Conservation (phyloP, 1,139 yeast genomes). For the Candida tunisiensis region DNA sequence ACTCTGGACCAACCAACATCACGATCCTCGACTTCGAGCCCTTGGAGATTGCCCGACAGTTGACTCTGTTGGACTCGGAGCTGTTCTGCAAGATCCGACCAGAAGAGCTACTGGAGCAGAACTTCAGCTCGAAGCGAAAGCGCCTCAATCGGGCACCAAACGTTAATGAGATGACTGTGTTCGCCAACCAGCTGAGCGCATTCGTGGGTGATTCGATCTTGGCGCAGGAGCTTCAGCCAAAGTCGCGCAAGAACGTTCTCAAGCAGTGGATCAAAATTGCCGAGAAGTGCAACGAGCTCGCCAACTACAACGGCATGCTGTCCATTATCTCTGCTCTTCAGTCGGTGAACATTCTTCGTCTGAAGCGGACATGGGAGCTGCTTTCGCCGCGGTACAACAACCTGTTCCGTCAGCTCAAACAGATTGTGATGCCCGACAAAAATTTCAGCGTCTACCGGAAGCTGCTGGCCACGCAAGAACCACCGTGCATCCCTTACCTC, state of each 20-base stretch:
- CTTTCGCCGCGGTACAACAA: conserved; percentile 50
- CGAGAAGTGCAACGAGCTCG: conserved; percentile 58
- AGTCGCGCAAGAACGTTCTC: conserved; percentile 40
- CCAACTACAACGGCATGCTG: conserved; percentile 80
- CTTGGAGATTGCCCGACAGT: conserved; percentile 68
- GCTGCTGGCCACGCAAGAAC: conserved; percentile 41
- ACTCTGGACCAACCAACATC: background rate
- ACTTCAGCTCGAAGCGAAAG: conserved; percentile 49
- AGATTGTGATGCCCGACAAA: conserved; percentile 68
- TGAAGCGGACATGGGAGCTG: conserved; percentile 47
- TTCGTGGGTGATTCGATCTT: conserved; percentile 66
- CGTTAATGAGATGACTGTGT: conserved; percentile 47
- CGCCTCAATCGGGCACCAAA: conserved; percentile 50
- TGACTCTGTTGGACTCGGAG: conserved; percentile 63
- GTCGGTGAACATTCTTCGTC: conserved; percentile 60
- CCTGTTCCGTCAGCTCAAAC: conserved; percentile 47
- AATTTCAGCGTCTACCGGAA: conserved; percentile 64
- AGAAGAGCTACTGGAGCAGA: conserved; percentile 59
- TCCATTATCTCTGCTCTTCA: conserved; percentile 77
- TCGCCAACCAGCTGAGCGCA: conserved; percentile 67
- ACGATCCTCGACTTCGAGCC: conserved; percentile 53
- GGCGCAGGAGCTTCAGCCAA: conserved; percentile 21
- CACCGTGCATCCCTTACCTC: conserved; percentile 74
- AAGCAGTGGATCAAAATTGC: conserved; percentile 80
- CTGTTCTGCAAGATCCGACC: conserved; percentile 53